Base-by-base conservation (phyloP, 495 filamentous ascomycete genomes). In the Pseudomonodictys pantanalensis region DNA sequence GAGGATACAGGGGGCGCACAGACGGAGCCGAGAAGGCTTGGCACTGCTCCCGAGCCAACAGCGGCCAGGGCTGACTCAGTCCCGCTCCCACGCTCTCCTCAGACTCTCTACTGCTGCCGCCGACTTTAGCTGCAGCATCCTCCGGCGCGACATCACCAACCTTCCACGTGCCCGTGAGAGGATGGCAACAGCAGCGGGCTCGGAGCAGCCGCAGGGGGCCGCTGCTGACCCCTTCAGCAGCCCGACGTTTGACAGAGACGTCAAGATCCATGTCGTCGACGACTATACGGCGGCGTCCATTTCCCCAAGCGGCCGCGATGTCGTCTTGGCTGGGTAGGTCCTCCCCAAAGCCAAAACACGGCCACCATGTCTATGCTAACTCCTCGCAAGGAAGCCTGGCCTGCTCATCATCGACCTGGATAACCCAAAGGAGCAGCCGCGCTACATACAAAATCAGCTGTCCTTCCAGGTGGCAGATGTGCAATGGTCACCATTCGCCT, bases 401-500 rank as follows among this genome's bases (percentile, higher is more conserved):
- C 82, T 97, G 30, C 86, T 93, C 73, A 88, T 97, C 66, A 91
- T 97, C 55, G 92, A 97, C 62, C 81, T 97, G 41, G 92, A 97
- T 74, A 91, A 84, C 12, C 91, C 91, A 12, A 92, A 90, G 72
- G 92, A 87, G 48, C 89, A 89, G 12, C 92, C 92, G 29, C 86
- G 91, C 11, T 85, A 92, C 67, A 83, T 97, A 24, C 85, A 86
- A 59, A 89, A 96, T 70, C 86, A 89, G 33, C 86, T 90, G 7
- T 86, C 88, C n/a, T 96, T 92, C 90, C 85, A 95, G 49, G 92
- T 97, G 3, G 90, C 92, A n/a, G 92, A 97, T 72, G 92, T 97
- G 38, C 92, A 97, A 73, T 97, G 92, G 92, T 95, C 90, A 4
- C 92, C 92, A 12, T 96, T 96, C 64, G 87, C 91, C 9, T 84